Conservation (phyloP, 352 stramenopile species). For the Phytophthora sp. region DNA sequence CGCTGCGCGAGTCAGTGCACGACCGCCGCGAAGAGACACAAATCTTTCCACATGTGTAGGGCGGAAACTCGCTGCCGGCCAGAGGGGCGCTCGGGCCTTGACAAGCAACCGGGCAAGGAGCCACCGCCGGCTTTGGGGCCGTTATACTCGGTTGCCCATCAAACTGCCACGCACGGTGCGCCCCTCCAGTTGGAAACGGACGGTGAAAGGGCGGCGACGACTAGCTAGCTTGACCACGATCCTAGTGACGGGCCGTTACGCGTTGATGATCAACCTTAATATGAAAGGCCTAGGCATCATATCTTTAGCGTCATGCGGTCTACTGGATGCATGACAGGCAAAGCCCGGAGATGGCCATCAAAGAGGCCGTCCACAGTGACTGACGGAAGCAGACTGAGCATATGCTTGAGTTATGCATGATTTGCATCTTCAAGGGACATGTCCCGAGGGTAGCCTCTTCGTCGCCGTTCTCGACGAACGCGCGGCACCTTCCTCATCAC, state of each 20-base stretch:
- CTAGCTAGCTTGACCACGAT: constrained; percentile 23
- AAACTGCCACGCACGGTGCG: constrained; percentile 21
- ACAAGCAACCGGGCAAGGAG: constrained; percentile 10
- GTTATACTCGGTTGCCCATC: constrained; percentile 33
- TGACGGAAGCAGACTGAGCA: constrained; percentile 93
- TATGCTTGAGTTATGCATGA: no score
- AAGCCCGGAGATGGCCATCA: not conserved
- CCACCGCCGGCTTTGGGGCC: constrained; percentile 7
- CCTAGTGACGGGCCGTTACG: constrained; percentile 21
- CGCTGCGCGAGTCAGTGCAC: constrained; percentile 18
- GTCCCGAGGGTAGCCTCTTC: constrained; percentile 23
- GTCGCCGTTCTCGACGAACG: constrained; percentile 28
- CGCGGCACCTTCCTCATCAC: constrained; percentile 8
- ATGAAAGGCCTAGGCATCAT: no score
- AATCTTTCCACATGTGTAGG: constrained; percentile 22
- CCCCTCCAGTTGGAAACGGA: constrained; percentile 34
- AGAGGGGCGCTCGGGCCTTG: constrained; percentile 5
- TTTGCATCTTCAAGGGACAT: constrained; percentile 89
- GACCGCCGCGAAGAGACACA: constrained; percentile 25
- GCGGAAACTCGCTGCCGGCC: not conserved
- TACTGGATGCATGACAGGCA: constrained; percentile 69
- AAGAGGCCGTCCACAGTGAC: constrained; percentile 71
- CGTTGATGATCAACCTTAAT: no score
- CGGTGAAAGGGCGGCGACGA: constrained; percentile 30
- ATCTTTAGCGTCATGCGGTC: no score